Evolutionary conservation across 2,329 filamentous ascomycete genomes (phyloP).

Genomic region (Neopestalotiopsis sp.): DNA sequence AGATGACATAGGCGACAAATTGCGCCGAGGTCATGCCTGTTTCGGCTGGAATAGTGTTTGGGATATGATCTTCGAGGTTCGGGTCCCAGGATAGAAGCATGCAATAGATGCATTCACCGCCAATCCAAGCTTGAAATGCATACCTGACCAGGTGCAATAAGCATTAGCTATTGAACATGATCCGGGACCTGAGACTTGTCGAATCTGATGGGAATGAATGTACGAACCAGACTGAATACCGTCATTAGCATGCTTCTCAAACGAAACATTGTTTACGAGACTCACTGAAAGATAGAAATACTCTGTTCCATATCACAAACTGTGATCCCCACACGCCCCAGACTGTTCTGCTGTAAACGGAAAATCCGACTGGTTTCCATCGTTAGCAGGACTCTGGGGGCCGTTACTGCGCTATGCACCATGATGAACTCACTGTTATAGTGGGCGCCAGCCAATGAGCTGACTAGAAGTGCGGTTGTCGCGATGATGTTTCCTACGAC

Average conservation of each 20-base stretch:
- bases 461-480: slow-evolving; percentile 32
- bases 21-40: slow-evolving; percentile 25
- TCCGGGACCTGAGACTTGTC: too few species aligned
- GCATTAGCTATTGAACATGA: neutral
- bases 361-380: neutral
- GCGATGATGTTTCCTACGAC: slow-evolving; percentile 33
- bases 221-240: neutral
- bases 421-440: neutral
- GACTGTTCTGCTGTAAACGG: neutral
- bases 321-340: slow-evolving; percentile 26
- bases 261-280: neutral
- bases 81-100: slow-evolving; percentile 21
- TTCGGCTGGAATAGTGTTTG: slow-evolving; percentile 29
- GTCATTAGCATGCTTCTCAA: neutral
- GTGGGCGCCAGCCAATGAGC: slow-evolving; percentile 30
- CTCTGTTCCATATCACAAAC: slow-evolving; percentile 26
- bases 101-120: slow-evolving; percentile 30
- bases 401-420: neutral
- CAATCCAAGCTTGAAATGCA: slow-evolving; percentile 36
- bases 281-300: slow-evolving; percentile 26
- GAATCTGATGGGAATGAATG: too few species aligned
- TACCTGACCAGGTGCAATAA: too few species aligned
- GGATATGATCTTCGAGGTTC: slow-evolving; percentile 30
- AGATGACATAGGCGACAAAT: slow-evolving; percentile 22
- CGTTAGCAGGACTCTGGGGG: neutral